Percentiles rank a stretch among this genome's conserved stretches.
Conservation (phyloP, 228 moss, liverwort and hornwort genomes). For the Sphagnum fallax region DNA sequence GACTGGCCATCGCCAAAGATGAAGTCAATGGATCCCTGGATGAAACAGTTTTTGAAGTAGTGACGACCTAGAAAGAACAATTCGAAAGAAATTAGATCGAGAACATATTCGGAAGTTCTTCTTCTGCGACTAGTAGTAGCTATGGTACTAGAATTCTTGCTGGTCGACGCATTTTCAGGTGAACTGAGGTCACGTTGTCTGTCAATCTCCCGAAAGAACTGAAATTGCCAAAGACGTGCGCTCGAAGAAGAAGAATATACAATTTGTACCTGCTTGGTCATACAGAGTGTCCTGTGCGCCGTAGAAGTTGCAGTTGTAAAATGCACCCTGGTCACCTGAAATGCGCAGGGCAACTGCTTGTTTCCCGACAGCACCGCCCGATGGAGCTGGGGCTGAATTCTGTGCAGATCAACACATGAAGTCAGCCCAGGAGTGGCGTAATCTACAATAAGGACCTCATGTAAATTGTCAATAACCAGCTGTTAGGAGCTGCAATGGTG, state of each 20-base stretch:
- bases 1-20: constrained; percentile 80
- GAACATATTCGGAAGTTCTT: too few species aligned
- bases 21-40: constrained; percentile 79
- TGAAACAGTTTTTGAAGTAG: constrained; percentile 78
- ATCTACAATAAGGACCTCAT: not conserved
- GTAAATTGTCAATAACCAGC: not conserved
- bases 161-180: too few species aligned
- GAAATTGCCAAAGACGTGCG: too few species aligned
- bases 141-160: too few species aligned
- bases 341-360: constrained; percentile 81
- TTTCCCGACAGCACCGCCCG: constrained; percentile 47
- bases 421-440: not conserved
- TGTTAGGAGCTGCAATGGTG: not conserved
- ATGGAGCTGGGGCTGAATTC: constrained; percentile 58
- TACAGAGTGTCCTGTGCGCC: constrained; percentile 82
- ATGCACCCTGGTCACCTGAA: constrained; percentile 61
- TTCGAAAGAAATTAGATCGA: too few species aligned
- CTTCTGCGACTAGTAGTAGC: too few species aligned
- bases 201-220: too few species aligned
- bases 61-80: constrained; percentile 36
- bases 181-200: too few species aligned
- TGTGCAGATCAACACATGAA: not conserved
- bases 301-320: constrained; percentile 62
- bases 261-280: constrained; percentile 18
- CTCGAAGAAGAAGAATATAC: too few species aligned